Conservation (phyloP, 1,139 yeast species). For the Sugiyamaella neomexicana region DNA sequence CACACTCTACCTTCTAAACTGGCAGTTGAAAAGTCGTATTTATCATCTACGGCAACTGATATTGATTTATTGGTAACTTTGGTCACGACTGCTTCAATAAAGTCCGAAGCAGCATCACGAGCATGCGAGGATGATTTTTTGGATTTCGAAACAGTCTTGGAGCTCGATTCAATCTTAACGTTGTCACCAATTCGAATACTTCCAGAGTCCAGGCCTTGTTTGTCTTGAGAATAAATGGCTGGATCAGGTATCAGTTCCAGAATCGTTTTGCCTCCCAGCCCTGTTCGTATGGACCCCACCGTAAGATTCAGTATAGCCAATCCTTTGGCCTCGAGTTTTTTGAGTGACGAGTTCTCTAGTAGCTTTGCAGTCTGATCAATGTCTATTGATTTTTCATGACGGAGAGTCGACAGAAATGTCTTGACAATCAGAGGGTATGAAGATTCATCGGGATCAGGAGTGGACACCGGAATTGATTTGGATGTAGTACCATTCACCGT, state of each 20-base stretch:
- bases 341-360: constrained; percentile 51
- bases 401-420: constrained; percentile 25
- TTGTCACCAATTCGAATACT: constrained; percentile 78
- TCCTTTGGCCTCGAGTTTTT: constrained; percentile 66
- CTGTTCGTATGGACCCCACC: constrained; percentile 64
- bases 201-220: constrained; percentile 52
- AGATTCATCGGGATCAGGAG: background rate
- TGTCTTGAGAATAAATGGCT: constrained; percentile 46
- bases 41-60: constrained; percentile 62
- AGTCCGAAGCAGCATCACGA: constrained; percentile 35
- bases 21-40: constrained; percentile 40
- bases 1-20: constrained; percentile 38
- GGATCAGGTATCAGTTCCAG: constrained; percentile 66
- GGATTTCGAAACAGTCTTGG: constrained; percentile 23
- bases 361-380: constrained; percentile 36
- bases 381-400: constrained; percentile 34
- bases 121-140: constrained; percentile 19
- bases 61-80: constrained; percentile 50
- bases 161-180: constrained; percentile 35
- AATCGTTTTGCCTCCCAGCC: constrained; percentile 75
- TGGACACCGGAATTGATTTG: no score
- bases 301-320: constrained; percentile 69
- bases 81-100: constrained; percentile 62
- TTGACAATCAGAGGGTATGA: constrained; percentile 5
- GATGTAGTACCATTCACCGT: background rate